Evolutionary conservation across 352 stramenopile genomes (phyloP).

Genomic region (Phytophthora brassicae): DNA sequence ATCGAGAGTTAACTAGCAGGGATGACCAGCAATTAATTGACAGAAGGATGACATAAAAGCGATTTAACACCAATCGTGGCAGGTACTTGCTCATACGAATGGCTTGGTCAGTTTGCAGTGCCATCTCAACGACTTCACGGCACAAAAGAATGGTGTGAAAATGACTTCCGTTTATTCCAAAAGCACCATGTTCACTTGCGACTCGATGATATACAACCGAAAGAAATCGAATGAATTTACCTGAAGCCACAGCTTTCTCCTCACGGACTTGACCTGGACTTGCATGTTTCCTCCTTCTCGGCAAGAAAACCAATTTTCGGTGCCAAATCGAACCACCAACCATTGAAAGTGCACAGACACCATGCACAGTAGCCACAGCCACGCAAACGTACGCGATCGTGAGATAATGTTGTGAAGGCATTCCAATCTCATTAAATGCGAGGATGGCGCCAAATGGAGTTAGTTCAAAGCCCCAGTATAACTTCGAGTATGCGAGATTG

Average conservation of each 20-base stretch:
- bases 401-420: constrained; percentile 15
- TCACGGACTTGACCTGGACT: neutral
- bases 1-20: constrained; percentile 20
- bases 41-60: constrained; percentile 33
- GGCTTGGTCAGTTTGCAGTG: constrained; percentile 20
- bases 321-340: constrained; percentile 6
- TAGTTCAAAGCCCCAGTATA: constrained; percentile 23
- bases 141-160: constrained; percentile 20
- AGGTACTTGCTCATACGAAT: constrained; percentile 32
- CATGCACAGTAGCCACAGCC: constrained; percentile 21
- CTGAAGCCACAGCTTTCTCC: too few relatives aligned
- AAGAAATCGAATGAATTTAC: neutral
- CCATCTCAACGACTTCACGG: constrained; percentile 19
- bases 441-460: constrained; percentile 16
- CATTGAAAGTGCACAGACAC: constrained; percentile 13
- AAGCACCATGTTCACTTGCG: neutral
- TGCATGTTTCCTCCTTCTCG: neutral
- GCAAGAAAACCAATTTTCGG: constrained; percentile 6
- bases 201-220: neutral
- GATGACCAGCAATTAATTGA: constrained; percentile 32
- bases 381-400: constrained; percentile 24
- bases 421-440: constrained; percentile 19
- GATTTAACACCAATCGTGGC: constrained; percentile 29
- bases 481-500: constrained; percentile 15
- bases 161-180: constrained; percentile 19